Conservation (phyloP, 2,329 filamentous ascomycete genomes). For the Basipetospora chlamydospora region DNA sequence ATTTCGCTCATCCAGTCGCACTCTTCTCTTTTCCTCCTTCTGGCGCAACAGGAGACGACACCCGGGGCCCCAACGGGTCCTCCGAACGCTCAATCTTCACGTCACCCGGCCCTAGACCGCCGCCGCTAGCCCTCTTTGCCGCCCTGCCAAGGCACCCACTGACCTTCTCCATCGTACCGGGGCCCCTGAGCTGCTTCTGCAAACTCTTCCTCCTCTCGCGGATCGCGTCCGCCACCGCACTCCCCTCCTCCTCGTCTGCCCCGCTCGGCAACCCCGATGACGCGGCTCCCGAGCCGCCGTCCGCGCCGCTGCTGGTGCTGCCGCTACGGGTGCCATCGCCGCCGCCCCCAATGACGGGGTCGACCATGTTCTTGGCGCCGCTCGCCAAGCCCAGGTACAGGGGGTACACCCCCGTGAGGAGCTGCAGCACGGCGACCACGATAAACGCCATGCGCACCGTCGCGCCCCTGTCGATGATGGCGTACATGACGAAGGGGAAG, state of each 20-base stretch:
- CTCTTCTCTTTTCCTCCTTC: too few species aligned
- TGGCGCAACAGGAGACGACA: too few species aligned
- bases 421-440: conserved; percentile 41
- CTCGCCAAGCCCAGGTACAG: conserved; percentile 30
- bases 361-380: conserved; percentile 32
- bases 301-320: background rate
- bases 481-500: conserved; percentile 62
- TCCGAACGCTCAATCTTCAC: too few species aligned
- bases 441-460: conserved; percentile 49
- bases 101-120: too few species aligned
- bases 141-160: background rate
- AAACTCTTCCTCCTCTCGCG: background rate
- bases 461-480: conserved; percentile 43
- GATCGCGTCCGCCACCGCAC: background rate
- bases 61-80: too few species aligned
- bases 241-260: background rate
- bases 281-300: background rate
- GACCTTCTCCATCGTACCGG: background rate
- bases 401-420: conserved; percentile 31
- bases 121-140: too few species aligned
- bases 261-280: background rate
- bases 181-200: background rate
- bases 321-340: background rate
- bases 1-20: too few species aligned
- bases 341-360: conserved; percentile 9